Evolutionary conservation across 768 basidiomycete species (phyloP).

Genomic region (Mrakia blollopis): DNA sequence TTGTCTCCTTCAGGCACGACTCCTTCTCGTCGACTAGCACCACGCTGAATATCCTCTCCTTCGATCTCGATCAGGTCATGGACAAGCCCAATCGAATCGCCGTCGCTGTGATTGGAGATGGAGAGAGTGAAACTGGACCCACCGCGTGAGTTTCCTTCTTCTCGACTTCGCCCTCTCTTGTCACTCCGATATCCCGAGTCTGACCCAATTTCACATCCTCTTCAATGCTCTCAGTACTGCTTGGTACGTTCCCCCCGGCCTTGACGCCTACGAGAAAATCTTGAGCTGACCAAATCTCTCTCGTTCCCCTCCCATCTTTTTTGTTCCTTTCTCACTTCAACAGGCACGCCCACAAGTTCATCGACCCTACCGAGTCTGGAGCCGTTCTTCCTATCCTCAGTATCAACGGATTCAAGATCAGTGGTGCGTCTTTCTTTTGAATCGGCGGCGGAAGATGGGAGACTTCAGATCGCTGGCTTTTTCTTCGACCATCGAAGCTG

Average conservation of each 20-base stretch:
- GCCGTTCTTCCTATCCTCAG: constrained; percentile 88
- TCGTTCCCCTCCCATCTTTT: too few species aligned
- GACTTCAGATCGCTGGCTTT: constrained; percentile 26
- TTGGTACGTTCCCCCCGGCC: constrained; percentile 55
- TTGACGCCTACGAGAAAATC: too few species aligned
- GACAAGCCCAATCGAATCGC: constrained; percentile 81
- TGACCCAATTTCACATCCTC: too few species aligned
- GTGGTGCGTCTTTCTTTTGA: constrained; percentile 20
- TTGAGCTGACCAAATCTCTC: too few species aligned
- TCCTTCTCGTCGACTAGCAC: too few species aligned
- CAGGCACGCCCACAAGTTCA: constrained; percentile 61
- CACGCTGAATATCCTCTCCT: too few species aligned
- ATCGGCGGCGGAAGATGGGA: constrained; percentile 30
- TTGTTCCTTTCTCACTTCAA: background rate
- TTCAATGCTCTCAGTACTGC: constrained; percentile 24
- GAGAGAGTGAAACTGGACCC: constrained; percentile 57
- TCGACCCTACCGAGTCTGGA: constrained; percentile 83
- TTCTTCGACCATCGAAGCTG: constrained; percentile 6
- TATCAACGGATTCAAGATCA: constrained; percentile 53
- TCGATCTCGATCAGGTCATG: constrained; percentile 53
- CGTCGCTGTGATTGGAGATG: constrained; percentile 78
- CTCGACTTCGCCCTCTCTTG: background rate
- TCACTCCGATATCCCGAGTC: too few species aligned
- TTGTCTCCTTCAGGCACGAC: too few species aligned
- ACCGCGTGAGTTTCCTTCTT: constrained; percentile 36